These are phyloP conservation scores for Bimuria novae-zelandiae DNA, from an alignment of 2,329 filamentous ascomycete species.

Conservation along the genomic window DNA sequence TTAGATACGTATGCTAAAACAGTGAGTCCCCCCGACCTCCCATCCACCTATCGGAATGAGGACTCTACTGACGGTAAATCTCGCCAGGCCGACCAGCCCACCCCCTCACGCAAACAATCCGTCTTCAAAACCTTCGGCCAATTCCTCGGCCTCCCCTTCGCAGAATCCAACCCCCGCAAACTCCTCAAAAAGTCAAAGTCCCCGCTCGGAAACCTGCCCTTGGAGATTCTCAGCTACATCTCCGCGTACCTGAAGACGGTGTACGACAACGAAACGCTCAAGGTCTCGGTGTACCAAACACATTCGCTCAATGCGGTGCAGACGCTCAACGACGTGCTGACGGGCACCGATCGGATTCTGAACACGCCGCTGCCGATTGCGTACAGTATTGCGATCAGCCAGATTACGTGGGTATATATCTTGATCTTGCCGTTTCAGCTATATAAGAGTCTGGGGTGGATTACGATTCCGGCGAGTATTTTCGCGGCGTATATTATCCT, in stretches of 20 bases:
- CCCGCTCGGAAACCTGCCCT: conserved; percentile 77
- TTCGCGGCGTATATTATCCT: conserved; percentile 80
- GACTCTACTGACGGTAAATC: neutral
- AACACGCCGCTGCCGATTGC: conserved; percentile 81
- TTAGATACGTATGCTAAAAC: conserved; percentile 73
- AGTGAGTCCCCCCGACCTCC: neutral
- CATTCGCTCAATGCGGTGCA: conserved; percentile 63
- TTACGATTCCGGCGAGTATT: conserved; percentile 77
- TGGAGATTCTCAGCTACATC: conserved; percentile 77
- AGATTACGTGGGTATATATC: conserved; percentile 86
- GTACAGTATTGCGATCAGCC: conserved; percentile 82
- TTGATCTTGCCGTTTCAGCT: conserved; percentile 82
- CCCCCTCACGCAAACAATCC: conserved; percentile 34
- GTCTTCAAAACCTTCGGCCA: conserved; percentile 66
- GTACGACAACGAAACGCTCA: conserved; percentile 60
- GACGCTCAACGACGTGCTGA: conserved; percentile 71
- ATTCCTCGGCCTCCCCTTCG: conserved; percentile 76
- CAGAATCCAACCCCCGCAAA: conserved; percentile 76
- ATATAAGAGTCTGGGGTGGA: conserved; percentile 64
- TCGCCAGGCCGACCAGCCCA: conserved; percentile 39
- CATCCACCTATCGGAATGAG: neutral
- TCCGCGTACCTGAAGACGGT: conserved; percentile 67
- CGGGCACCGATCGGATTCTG: conserved; percentile 75
- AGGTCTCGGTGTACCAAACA: conserved; percentile 63
- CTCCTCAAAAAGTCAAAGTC: conserved; percentile 70